A percentile compares a stretch with the other conserved stretches of the same genome.
These are phyloP conservation scores for Tulasnella sp. DNA, from an alignment of 768 basidiomycete species.

Conservation along the genomic window DNA sequence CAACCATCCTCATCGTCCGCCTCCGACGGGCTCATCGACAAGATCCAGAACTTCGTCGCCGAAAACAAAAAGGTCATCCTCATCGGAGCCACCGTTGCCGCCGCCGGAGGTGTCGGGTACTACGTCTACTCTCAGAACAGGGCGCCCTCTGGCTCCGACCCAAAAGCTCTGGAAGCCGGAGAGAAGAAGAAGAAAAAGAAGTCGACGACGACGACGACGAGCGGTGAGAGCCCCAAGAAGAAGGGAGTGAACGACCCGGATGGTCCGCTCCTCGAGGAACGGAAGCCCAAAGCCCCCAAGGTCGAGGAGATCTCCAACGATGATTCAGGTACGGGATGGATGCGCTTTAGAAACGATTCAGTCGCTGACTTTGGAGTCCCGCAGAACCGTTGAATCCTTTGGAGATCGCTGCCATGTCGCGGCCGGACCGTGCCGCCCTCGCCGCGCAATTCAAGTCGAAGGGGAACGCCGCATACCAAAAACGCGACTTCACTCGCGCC, in stretches of 20 bases:
- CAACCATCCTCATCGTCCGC: slow-evolving; percentile 12
- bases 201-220: slow-evolving; percentile 15
- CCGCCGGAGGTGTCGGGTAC: slow-evolving; percentile 65
- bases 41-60: slow-evolving; percentile 35
- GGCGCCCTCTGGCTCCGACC: slow-evolving; percentile 2
- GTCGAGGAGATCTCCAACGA: slow-evolving; percentile 13
- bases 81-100: slow-evolving; percentile 59
- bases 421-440: slow-evolving; percentile 28
- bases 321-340: slow-evolving; percentile 23
- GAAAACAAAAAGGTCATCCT: slow-evolving; percentile 72
- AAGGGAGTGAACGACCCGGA: slow-evolving; percentile 44
- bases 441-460: slow-evolving; percentile 37
- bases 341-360: slow-evolving; percentile 18
- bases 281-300: slow-evolving; percentile 27
- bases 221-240: slow-evolving; percentile 36
- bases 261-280: slow-evolving; percentile 74
- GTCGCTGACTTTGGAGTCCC: not conserved
- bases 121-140: slow-evolving; percentile 32
- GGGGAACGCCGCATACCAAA: slow-evolving; percentile 34
- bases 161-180: slow-evolving; percentile 27
- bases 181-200: slow-evolving; percentile 41
- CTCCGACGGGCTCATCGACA: slow-evolving; percentile 14
- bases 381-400: not conserved
- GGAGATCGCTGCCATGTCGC: not conserved
- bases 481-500: slow-evolving; percentile 30